Evolutionary conservation across 108 stramenopile species (phyloP).

Genomic region (Cyclotella kingstonii): DNA sequence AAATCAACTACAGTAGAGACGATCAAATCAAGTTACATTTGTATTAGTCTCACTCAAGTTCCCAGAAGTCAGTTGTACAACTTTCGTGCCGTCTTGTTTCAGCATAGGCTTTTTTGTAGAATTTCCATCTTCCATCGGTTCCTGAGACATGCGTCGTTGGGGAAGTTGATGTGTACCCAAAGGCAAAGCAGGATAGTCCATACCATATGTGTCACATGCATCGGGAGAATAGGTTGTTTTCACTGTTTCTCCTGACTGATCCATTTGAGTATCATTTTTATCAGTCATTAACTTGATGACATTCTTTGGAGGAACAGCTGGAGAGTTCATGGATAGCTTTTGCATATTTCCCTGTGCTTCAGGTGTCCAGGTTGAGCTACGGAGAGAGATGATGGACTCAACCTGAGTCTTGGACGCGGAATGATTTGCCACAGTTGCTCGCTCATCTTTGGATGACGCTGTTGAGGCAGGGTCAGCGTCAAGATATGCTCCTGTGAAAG

Average conservation of each 20-base stretch:
- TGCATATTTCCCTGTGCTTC: conserved; percentile 14
- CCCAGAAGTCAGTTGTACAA: too few species aligned
- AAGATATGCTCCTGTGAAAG: conserved; percentile 6
- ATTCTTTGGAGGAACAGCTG: too few species aligned
- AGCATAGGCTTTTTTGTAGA: conserved; percentile 6
- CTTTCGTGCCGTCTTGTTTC: not conserved
- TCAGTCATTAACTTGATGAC: too few species aligned
- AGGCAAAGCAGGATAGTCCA: not conserved
- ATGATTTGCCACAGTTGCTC: not conserved
- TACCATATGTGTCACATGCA: not conserved
- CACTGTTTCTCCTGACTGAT: not conserved
- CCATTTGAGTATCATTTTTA: too few species aligned
- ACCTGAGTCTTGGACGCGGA: conserved; percentile 3
- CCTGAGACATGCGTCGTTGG: conserved; percentile 5
- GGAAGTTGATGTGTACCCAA: conserved; percentile 4
- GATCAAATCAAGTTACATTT: too few species aligned
- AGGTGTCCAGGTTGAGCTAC: conserved; percentile 9
- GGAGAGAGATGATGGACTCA: conserved; percentile 1
- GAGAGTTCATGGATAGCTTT: conserved; percentile 10
- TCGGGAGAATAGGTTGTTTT: not conserved
- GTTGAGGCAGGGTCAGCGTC: not conserved
- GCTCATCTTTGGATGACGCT: not conserved
- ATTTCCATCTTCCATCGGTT: not conserved
- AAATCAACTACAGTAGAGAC: too few species aligned
- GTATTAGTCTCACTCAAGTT: conserved; percentile 1